Evolutionary conservation across 768 basidiomycete species (phyloP), one percentile per base, ranked within the genome.

Genomic region (Boletales sp.): DNA sequence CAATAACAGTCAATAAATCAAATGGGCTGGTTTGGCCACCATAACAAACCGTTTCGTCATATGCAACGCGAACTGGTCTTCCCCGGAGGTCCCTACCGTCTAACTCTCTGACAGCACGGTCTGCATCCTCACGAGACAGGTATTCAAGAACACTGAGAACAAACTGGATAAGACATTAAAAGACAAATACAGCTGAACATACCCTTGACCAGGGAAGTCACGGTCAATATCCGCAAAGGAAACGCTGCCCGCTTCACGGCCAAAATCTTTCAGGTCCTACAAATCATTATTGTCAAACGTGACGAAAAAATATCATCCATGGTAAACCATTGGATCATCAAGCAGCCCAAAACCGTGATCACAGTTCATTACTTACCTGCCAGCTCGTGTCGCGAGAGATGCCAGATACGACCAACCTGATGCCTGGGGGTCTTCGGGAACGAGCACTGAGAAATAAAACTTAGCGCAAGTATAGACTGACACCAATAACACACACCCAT

Each of bases 251-350:
- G 90, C 90, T 63, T 92, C 86, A 53, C 95, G 90, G 59, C 94
- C 95, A 54, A 94, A 97, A 66, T 98, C 95, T 72, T 98, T 98
- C 67, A 98, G 75, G 67, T 98, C 95, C 95, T 98, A 67, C 62
- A 71, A 65, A 69, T 49, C 70, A 59, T 70, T 68, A 66, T 49
- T 24, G 57, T 59, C 48, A 64, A 53, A 57, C 32, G 53, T n/a
- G 44, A 40, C 21, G 36, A 44, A 47, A 24, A 21, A 40, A 52
- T 40, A 40, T 36, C 35, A 57, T 47, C 47, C 47, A 57, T 40
- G 38, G 44, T 48, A 38, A 52, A 42, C 53, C 53, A 59, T 54
- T 51, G 60, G 65, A 65, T 67, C 32, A 21, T 53, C 57, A 27
- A 41, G 17, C 48, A 49, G 40, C 24, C 43, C 46, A 38, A 50